Evolutionary conservation across 768 basidiomycete genomes (phyloP).

Genomic region (Suillus paluster): DNA sequence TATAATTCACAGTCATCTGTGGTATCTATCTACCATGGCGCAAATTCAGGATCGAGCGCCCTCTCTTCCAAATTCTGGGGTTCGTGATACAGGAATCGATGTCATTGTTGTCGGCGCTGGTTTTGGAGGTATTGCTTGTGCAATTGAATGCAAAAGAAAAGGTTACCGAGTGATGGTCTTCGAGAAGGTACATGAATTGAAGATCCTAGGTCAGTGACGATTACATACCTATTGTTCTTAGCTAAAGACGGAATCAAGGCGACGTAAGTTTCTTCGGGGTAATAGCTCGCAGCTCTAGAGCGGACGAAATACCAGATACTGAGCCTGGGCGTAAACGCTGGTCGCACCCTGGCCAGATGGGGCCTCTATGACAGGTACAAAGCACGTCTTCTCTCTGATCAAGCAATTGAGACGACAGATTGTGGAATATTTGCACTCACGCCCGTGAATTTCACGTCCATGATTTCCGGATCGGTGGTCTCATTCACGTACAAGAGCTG

Average conservation of each 20-base stretch:
- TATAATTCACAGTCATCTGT: not conserved
- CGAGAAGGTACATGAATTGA: constrained; percentile 23
- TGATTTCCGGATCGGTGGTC: constrained; percentile 26
- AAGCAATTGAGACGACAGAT: constrained; percentile 19
- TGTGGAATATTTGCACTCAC: constrained; percentile 23
- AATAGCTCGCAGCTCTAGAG: not conserved
- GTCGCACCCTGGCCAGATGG: constrained; percentile 27
- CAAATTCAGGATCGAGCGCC: not conserved
- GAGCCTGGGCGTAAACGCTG: constrained; percentile 24
- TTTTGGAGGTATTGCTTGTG: constrained; percentile 32
- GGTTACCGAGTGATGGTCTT: constrained; percentile 26
- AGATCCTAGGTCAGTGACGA: constrained; percentile 18
- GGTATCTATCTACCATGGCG: not conserved
- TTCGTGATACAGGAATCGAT: constrained; percentile 15
- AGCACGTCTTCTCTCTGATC: constrained; percentile 19
- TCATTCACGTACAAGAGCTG: constrained; percentile 23
- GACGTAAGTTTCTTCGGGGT: constrained; percentile 13
- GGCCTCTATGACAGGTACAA: constrained; percentile 23
- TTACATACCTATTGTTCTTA: not conserved
- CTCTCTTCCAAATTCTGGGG: not conserved
- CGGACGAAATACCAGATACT: constrained; percentile 18
- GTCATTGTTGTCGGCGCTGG: constrained; percentile 30
- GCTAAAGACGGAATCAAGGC: constrained; percentile 17
- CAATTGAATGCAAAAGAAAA: constrained; percentile 29
- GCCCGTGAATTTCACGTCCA: constrained; percentile 16